phyloP scores from a whole-genome alignment of 257 asterid genomes.

The Fraxinus excelsior region DNA sequence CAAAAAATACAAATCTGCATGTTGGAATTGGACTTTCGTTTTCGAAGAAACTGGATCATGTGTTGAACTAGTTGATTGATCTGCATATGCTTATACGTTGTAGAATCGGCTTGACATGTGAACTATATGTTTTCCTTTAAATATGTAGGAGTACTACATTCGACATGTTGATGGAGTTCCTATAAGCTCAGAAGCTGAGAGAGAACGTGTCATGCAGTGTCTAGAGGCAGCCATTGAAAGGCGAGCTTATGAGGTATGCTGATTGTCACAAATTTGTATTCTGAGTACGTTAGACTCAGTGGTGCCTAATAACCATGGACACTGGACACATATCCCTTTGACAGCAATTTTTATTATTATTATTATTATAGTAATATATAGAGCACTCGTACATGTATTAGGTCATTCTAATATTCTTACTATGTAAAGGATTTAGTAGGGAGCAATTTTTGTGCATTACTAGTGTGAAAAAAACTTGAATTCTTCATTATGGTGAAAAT shows the following conservation, averaged over 20 bases:
- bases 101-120: neutral
- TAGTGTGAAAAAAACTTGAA: neutral
- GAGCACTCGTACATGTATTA: neutral
- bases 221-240: constrained; percentile 90
- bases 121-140: constrained; percentile 8
- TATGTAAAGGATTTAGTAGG: neutral
- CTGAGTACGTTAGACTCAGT: too few species aligned
- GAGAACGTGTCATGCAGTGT: constrained; percentile 74
- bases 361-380: too few species aligned
- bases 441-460: neutral
- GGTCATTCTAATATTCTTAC: neutral
- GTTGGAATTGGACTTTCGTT: neutral
- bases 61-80: neutral
- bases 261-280: neutral
- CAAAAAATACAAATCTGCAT: neutral
- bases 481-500: neutral
- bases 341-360: too few species aligned
- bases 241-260: constrained; percentile 63
- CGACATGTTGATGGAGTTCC: constrained; percentile 86
- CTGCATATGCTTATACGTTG: neutral
- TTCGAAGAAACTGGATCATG: neutral
- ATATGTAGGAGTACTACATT: constrained; percentile 65
- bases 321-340: neutral
- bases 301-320: neutral
- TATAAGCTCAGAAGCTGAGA: constrained; percentile 76